Conservation (phyloP, 2,329 filamentous ascomycete genomes). For the Chalaropsis thielavioides region DNA sequence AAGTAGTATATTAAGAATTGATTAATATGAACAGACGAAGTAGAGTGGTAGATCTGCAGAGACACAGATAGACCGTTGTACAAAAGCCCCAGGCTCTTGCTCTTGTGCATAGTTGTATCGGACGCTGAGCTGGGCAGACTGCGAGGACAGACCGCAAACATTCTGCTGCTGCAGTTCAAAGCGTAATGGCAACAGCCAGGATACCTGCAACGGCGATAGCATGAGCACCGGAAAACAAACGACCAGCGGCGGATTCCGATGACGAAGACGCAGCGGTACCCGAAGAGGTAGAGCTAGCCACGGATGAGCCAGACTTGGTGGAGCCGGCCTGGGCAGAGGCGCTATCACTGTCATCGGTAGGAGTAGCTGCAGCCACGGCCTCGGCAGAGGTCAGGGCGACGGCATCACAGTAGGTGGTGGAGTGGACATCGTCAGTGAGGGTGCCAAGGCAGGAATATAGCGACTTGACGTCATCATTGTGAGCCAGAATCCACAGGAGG, state of each 20-base stretch:
- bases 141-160: neutral
- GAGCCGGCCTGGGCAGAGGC: neutral
- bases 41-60: neutral
- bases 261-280: neutral
- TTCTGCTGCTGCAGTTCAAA: neutral
- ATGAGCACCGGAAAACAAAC: neutral
- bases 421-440: neutral
- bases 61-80: neutral
- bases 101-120: neutral
- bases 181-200: conserved; percentile 3
- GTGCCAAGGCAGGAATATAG: conserved; percentile 1
- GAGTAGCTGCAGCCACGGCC: neutral
- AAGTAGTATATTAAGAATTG: neutral
- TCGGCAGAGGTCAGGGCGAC: neutral
- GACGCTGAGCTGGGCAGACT: neutral
- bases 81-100: neutral
- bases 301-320: neutral
- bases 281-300: neutral
- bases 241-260: neutral
- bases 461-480: neutral
- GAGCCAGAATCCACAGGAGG: neutral
- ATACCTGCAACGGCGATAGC: conserved; percentile 6
- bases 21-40: neutral
- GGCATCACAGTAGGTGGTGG: neutral
- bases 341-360: neutral